Evolutionary conservation across 2,329 filamentous ascomycete species (phyloP).

Genomic region (Paraphoma chrysanthemicola): DNA sequence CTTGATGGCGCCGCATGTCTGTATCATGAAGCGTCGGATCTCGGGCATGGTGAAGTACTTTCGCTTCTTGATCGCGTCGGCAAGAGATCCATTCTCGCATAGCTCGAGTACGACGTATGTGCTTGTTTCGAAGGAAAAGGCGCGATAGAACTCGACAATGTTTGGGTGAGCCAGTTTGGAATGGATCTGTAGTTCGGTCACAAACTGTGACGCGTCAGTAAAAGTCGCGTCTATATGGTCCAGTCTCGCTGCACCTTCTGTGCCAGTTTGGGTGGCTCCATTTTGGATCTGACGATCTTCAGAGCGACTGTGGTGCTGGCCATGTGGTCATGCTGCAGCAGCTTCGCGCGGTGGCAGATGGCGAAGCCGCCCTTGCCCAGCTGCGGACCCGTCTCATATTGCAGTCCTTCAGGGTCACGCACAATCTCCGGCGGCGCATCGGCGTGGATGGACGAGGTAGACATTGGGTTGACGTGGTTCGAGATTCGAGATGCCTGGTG

Average conservation of each 20-base stretch:
- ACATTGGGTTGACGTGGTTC: slow-evolving; percentile 41
- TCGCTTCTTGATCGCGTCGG: slow-evolving; percentile 95
- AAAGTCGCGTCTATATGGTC: neutral
- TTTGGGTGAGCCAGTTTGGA: slow-evolving; percentile 97
- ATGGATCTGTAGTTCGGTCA: slow-evolving; percentile 92
- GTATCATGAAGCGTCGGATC: slow-evolving; percentile 90
- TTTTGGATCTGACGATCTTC: slow-evolving; percentile 84
- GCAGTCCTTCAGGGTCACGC: slow-evolving; percentile 71
- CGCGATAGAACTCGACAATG: slow-evolving; percentile 93
- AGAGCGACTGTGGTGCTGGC: slow-evolving; percentile 74
- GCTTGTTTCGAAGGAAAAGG: slow-evolving; percentile 86
- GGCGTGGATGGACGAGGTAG: slow-evolving; percentile 57
- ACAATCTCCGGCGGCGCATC: slow-evolving; percentile 64
- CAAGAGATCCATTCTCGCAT: slow-evolving; percentile 93
- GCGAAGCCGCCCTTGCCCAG: slow-evolving; percentile 84
- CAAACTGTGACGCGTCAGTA: slow-evolving; percentile 60
- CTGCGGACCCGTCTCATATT: slow-evolving; percentile 76
- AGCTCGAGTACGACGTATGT: slow-evolving; percentile 95
- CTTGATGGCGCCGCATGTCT: slow-evolving; percentile 96
- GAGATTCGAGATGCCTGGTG: slow-evolving; percentile 33
- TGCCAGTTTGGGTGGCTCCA: slow-evolving; percentile 79
- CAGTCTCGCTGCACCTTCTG: slow-evolving; percentile 69
- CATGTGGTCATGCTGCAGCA: slow-evolving; percentile 61
- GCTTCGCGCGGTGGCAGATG: slow-evolving; percentile 77
- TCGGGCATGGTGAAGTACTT: slow-evolving; percentile 92